A percentile compares a stretch with the other conserved stretches of the same genome.
Evolutionary conservation across 345 rosid genomes (phyloP).

Genomic region (Eucalyptus albens): DNA sequence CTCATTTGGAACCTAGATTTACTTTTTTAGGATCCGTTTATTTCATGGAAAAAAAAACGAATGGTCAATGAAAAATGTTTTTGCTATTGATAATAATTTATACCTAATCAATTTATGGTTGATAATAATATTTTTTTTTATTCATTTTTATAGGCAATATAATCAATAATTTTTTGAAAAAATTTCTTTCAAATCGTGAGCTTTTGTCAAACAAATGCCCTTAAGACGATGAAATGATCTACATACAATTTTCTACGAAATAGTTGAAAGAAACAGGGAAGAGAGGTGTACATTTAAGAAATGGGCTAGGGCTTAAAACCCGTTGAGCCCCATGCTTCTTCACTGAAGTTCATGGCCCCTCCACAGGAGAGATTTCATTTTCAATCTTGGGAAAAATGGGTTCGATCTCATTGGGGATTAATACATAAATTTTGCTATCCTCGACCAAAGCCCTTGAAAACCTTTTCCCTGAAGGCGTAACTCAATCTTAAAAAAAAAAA

Average conservation of each 20-base stretch:
- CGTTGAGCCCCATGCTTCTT: not conserved
- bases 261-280: not conserved
- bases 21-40: not conserved
- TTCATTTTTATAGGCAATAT: not conserved
- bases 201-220: not conserved
- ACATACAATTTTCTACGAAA: not conserved
- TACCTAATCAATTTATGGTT: rapidly evolving
- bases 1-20: not conserved
- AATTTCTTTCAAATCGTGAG: not conserved
- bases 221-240: not conserved
- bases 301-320: not conserved
- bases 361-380: not conserved
- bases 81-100: not conserved
- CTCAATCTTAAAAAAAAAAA: not conserved
- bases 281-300: not conserved
- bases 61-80: not conserved
- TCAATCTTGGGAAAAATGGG: not conserved
- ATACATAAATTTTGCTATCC: not conserved
- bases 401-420: not conserved
- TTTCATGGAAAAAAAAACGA: rapidly evolving
- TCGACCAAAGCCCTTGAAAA: not conserved
- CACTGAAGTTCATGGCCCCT: not conserved
- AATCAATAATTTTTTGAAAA: not conserved
- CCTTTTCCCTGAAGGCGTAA: not conserved
- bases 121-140: not conserved